These are phyloP conservation scores for Luvunga scandens DNA, from an alignment of 345 rosid genomes.

Conservation along the genomic window DNA sequence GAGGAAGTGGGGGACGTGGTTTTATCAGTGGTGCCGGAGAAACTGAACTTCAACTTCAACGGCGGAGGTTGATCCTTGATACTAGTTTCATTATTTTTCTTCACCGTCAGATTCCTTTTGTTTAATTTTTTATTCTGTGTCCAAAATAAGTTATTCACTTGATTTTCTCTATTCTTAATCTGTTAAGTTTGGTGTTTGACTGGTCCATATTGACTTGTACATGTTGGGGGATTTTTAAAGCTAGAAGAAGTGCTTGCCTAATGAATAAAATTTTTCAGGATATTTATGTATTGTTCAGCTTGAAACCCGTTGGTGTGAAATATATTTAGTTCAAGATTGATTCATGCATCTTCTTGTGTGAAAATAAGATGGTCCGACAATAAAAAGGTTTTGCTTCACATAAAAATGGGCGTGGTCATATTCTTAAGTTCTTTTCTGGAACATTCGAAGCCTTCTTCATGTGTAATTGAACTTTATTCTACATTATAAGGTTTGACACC, in stretches of 20 bases:
- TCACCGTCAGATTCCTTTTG: neutral
- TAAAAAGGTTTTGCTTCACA: neutral
- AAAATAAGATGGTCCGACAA: neutral
- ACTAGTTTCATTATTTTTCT: constrained; percentile 1
- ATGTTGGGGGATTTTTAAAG: neutral
- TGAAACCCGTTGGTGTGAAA: neutral
- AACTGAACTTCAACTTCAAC: constrained; percentile 97
- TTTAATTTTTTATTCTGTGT: neutral
- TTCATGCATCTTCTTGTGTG: neutral
- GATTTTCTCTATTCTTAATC: neutral
- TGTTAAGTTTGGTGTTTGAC: constrained; percentile 2
- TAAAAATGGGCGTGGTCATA: neutral
- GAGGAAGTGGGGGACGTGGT: constrained; percentile 91
- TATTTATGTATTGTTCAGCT: neutral
- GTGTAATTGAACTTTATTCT: neutral
- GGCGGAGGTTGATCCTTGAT: constrained; percentile 58
- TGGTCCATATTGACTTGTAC: neutral
- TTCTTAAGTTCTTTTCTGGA: neutral
- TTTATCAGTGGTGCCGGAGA: constrained; percentile 97
- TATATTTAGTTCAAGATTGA: neutral
- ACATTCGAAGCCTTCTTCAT: neutral
- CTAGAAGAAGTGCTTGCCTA: neutral
- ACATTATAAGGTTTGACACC: neutral
- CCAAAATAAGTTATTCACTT: neutral
- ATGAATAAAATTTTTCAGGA: neutral